phyloP scores from a whole-genome alignment of 2,329 filamentous ascomycete species.

The Penicillium psychrosexuale region DNA sequence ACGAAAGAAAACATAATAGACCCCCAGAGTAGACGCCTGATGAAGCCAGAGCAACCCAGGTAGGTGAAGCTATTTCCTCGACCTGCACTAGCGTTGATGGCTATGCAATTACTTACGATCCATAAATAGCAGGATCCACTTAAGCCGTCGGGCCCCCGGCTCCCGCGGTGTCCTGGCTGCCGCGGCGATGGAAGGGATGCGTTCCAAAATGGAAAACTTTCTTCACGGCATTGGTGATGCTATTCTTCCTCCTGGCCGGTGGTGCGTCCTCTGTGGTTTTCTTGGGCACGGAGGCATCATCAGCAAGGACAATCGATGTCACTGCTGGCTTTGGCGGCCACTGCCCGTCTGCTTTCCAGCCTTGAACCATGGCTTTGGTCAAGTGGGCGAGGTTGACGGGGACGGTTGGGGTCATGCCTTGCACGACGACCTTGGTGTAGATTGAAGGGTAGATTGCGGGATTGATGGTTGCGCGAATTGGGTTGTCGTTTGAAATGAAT shows the following conservation, averaged over 20 bases:
- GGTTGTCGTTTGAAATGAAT: constrained; percentile 69
- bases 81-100: neutral
- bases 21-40: constrained; percentile 3
- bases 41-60: neutral
- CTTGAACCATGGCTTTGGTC: constrained; percentile 74
- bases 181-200: constrained; percentile 40
- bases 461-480: constrained; percentile 73
- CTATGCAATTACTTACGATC: constrained; percentile 8
- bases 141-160: constrained; percentile 4
- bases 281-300: constrained; percentile 28
- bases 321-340: constrained; percentile 70
- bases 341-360: constrained; percentile 90
- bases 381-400: constrained; percentile 85
- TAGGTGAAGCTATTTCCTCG: neutral
- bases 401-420: constrained; percentile 75
- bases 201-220: constrained; percentile 39
- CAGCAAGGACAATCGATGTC: constrained; percentile 30
- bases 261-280: constrained; percentile 14
- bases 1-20: neutral
- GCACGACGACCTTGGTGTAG: constrained; percentile 82
- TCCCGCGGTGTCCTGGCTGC: constrained; percentile 16
- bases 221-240: constrained; percentile 41
- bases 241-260: constrained; percentile 29
- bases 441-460: constrained; percentile 73
- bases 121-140: neutral